A percentile compares a stretch with the other conserved stretches of the same genome.
phyloP scores from a whole-genome alignment of 176 grass and related monocot genomes.

The Phragmites australis region DNA sequence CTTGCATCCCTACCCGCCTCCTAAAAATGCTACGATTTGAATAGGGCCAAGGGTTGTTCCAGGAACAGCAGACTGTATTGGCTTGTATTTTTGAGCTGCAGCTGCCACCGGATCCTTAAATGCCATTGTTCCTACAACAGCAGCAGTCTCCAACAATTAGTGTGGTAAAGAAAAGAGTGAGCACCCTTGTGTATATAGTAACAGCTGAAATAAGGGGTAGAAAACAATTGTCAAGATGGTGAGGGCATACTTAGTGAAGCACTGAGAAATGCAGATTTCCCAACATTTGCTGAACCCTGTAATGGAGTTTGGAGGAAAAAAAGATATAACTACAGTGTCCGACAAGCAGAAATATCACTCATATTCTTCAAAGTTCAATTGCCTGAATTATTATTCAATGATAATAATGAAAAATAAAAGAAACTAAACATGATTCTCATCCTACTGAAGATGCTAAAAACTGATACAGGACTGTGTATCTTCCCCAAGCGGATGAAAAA shows the following conservation, averaged over 20 bases:
- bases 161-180: not conserved
- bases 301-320: constrained; percentile 15
- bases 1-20: no score
- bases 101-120: constrained; percentile 85
- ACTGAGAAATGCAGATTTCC: constrained; percentile 96
- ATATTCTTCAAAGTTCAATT: not conserved
- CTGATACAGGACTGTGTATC: not conserved
- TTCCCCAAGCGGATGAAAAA: not conserved
- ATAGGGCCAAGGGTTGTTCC: constrained; percentile 96
- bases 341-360: not conserved
- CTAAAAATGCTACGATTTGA: constrained; percentile 89
- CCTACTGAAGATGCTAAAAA: not conserved
- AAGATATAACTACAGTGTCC: not conserved
- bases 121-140: constrained; percentile 72
- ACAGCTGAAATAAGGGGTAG: not conserved
- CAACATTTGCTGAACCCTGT: constrained; percentile 97
- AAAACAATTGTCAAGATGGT: not conserved
- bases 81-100: constrained; percentile 95
- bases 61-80: constrained; percentile 95
- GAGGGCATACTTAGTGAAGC: constrained; percentile 79
- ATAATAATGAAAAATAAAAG: not conserved
- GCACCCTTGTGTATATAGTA: not conserved
- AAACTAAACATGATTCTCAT: not conserved
- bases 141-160: constrained; percentile 6
- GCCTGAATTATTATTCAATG: not conserved